A percentile compares a stretch with the other conserved stretches of the same genome.
Evolutionary conservation across 2,329 filamentous ascomycete species (phyloP).

Genomic region (Ramularia endophylla): DNA sequence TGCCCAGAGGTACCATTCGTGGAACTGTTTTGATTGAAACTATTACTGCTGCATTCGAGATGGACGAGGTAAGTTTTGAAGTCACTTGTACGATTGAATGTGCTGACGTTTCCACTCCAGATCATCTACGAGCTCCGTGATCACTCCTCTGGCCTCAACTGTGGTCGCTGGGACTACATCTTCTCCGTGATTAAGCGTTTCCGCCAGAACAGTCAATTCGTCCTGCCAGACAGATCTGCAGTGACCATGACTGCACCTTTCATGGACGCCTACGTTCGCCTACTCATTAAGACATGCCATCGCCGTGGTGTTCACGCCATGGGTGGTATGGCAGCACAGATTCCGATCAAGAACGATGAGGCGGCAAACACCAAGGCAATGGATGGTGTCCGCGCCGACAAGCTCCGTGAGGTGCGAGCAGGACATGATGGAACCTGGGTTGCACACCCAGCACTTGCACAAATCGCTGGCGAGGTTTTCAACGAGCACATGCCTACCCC

Average conservation of each 20-base stretch:
- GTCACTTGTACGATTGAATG: not conserved
- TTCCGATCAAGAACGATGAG: constrained; percentile 96
- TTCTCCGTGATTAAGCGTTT: constrained; percentile 99
- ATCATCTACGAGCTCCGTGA: constrained; percentile 99
- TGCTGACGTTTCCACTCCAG: constrained; percentile 31
- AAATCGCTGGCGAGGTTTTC: constrained; percentile 87
- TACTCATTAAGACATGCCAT: constrained; percentile 98
- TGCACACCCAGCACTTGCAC: constrained; percentile 84
- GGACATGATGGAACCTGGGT: constrained; percentile 98
- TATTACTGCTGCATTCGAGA: constrained; percentile 95
- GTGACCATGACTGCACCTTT: constrained; percentile 99
- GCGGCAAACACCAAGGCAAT: constrained; percentile 20
- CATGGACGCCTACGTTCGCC: constrained; percentile 95
- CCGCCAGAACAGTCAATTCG: constrained; percentile 87
- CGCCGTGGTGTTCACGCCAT: constrained; percentile 92
- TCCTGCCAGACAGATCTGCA: constrained; percentile 81
- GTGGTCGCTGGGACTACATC: constrained; percentile 99
- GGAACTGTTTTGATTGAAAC: constrained; percentile 97
- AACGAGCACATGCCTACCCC: constrained; percentile 98
- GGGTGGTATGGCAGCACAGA: constrained; percentile 97
- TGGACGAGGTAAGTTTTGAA: constrained; percentile 64
- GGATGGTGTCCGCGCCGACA: constrained; percentile 68
- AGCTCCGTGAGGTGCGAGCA: constrained; percentile 89
- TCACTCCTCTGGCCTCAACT: constrained; percentile 94
- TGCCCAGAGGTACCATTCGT: constrained; percentile 86